Percentiles rank a stretch among this genome's conserved stretches.
These are phyloP conservation scores for Mucor velutinosus DNA, from an alignment of 371 early-diverging fungal genomes.

Conservation along the genomic window DNA sequence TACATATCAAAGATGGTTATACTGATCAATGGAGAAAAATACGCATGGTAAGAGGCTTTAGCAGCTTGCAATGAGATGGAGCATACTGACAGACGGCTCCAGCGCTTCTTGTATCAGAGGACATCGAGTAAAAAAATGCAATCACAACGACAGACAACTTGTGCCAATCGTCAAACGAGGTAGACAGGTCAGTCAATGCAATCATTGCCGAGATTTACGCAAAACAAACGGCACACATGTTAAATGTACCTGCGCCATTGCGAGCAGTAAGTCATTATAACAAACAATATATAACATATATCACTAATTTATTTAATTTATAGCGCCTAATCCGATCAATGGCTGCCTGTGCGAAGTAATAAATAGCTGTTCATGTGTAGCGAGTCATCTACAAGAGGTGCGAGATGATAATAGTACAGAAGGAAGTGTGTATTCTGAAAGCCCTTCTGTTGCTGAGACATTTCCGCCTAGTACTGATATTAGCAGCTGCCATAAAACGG, in stretches of 20 bases:
- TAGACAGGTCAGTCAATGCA: conserved; percentile 38
- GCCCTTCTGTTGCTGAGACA: not conserved
- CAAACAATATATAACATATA: not conserved
- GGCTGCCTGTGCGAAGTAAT: conserved; percentile 38
- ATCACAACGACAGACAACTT: conserved; percentile 29
- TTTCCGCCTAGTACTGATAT: too few species aligned
- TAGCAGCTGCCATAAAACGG: too few species aligned
- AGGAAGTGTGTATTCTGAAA: not conserved
- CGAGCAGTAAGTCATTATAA: conserved; percentile 15
- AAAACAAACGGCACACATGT: conserved; percentile 32
- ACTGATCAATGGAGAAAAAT: conserved; percentile 25
- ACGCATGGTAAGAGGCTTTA: conserved; percentile 28
- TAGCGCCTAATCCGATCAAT: conserved; percentile 37
- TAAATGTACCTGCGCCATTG: conserved; percentile 43
- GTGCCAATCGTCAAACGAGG: conserved; percentile 32
- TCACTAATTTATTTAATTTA: not conserved
- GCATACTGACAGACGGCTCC: not conserved
- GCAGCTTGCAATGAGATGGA: not conserved
- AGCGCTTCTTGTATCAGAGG: conserved; percentile 40
- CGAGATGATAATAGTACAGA: not conserved
- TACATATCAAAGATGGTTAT: conserved; percentile 20
- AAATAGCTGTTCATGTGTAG: conserved; percentile 31
- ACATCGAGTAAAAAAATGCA: conserved; percentile 38
- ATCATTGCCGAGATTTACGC: conserved; percentile 37
- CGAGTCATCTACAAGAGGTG: conserved; percentile 28